A percentile compares a stretch with the other conserved stretches of the same genome.
Evolutionary conservation across 768 basidiomycete genomes (phyloP).

Genomic region (Serendipita sp.): DNA sequence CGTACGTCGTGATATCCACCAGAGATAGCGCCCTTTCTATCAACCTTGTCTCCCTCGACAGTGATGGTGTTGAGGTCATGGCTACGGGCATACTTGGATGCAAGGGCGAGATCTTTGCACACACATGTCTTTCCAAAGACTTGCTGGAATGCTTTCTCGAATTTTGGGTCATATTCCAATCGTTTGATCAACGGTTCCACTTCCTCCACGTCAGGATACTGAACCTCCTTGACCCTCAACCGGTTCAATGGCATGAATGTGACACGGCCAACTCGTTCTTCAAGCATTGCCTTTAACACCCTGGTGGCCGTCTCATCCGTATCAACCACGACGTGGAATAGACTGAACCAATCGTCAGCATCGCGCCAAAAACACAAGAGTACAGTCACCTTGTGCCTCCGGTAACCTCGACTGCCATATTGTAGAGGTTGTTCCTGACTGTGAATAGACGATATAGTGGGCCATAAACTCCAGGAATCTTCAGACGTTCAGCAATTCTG

Average conservation of each 20-base stretch:
- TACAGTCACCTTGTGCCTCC: slow-evolving; percentile 72
- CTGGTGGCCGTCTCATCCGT: slow-evolving; percentile 84
- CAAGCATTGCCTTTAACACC: slow-evolving; percentile 87
- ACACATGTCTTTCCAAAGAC: slow-evolving; percentile 97
- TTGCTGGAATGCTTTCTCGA: slow-evolving; percentile 81
- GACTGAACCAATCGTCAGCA: slow-evolving; percentile 26
- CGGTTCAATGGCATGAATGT: slow-evolving; percentile 99
- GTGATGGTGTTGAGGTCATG: slow-evolving; percentile 96
- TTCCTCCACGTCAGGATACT: slow-evolving; percentile 51
- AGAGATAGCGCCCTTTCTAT: slow-evolving; percentile 87
- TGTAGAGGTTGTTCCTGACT: slow-evolving; percentile 74
- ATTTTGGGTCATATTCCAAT: slow-evolving; percentile 54
- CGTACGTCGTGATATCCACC: slow-evolving; percentile 93
- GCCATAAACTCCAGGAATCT: slow-evolving; percentile 70
- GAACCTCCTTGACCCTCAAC: slow-evolving; percentile 60
- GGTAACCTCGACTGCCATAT: slow-evolving; percentile 84
- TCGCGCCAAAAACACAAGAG: not conserved
- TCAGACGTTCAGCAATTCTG: slow-evolving; percentile 59
- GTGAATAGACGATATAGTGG: slow-evolving; percentile 90
- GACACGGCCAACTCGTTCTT: slow-evolving; percentile 84
- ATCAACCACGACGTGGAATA: slow-evolving; percentile 97
- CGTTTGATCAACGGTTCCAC: slow-evolving; percentile 72
- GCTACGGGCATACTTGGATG: slow-evolving; percentile 85
- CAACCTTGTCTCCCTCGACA: slow-evolving; percentile 92
- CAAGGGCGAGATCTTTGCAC: slow-evolving; percentile 80